Evolutionary conservation across 2,329 filamentous ascomycete species (phyloP).

Genomic region (Penicillium sp.): DNA sequence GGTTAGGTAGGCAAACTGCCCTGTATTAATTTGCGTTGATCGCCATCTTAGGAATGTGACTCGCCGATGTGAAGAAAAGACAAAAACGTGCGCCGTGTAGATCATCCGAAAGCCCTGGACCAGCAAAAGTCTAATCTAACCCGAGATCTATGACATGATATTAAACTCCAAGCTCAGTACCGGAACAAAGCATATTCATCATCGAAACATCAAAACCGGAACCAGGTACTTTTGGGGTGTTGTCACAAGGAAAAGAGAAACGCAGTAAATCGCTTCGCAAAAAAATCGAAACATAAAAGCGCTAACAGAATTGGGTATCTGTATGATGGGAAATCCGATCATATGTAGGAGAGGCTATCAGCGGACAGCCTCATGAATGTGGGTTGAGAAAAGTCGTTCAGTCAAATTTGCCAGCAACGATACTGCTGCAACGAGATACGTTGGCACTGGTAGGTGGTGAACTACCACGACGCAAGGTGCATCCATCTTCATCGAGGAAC

Average conservation of each 20-base stretch:
- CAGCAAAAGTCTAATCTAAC: conserved; percentile 11
- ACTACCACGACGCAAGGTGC: conserved; percentile 35
- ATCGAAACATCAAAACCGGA: neutral
- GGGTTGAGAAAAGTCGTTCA: conserved; percentile 11
- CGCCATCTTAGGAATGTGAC: neutral
- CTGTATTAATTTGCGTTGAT: neutral
- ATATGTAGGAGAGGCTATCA: neutral
- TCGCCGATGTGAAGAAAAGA: neutral
- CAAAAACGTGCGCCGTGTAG: conserved; percentile 6
- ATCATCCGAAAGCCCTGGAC: neutral
- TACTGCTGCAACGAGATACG: conserved; percentile 38
- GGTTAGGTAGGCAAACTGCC: neutral
- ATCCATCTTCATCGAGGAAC: conserved; percentile 45
- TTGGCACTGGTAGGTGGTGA: conserved; percentile 36
- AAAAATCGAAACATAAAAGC: conserved; percentile 11
- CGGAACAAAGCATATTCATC: neutral
- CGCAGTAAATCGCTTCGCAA: conserved; percentile 23
- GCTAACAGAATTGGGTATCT: conserved; percentile 5
- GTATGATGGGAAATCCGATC: conserved; percentile 8
- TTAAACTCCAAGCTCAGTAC: neutral
- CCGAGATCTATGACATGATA: conserved; percentile 4
- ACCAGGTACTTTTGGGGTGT: conserved; percentile 17
- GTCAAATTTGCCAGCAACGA: conserved; percentile 31
- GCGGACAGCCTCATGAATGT: neutral
- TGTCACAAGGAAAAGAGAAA: conserved; percentile 6